A percentile compares a stretch with the other conserved stretches of the same genome.
These are phyloP conservation scores for Xylariaceae sp. DNA, from an alignment of 2,329 filamentous ascomycete species.

Conservation along the genomic window DNA sequence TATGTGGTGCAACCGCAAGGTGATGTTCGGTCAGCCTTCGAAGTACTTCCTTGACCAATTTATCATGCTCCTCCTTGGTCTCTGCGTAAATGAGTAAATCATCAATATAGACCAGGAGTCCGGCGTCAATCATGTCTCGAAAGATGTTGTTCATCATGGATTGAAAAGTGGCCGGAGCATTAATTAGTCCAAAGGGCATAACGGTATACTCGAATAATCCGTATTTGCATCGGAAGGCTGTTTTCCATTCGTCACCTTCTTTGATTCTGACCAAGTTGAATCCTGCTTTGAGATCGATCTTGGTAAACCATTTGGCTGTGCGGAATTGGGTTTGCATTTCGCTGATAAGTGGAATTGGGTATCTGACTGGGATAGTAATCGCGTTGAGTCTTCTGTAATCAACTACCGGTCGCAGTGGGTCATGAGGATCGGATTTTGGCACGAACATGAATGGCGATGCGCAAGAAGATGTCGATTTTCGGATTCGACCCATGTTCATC, in stretches of 20 bases:
- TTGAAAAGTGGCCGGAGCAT: conserved; percentile 16
- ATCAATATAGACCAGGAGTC: conserved; percentile 21
- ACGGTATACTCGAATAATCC: conserved; percentile 36
- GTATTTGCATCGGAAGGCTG: conserved; percentile 30
- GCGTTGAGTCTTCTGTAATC: conserved; percentile 32
- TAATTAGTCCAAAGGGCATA: conserved; percentile 35
- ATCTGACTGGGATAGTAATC: conserved; percentile 30
- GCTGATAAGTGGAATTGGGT: conserved; percentile 27
- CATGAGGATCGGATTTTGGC: conserved; percentile 24
- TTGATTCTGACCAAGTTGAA: conserved; percentile 28
- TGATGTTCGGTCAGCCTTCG: not conserved
- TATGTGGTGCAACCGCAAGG: conserved; percentile 27
- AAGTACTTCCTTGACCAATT: conserved; percentile 30
- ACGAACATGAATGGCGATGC: conserved; percentile 16
- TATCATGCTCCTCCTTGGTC: conserved; percentile 26
- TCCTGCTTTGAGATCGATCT: conserved; percentile 14
- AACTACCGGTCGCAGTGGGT: conserved; percentile 24
- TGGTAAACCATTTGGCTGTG: conserved; percentile 13
- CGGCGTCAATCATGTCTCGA: conserved; percentile 4
- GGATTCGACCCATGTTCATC: no score
- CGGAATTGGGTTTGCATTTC: conserved; percentile 24
- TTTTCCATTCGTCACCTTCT: conserved; percentile 38
- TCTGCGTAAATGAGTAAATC: conserved; percentile 34
- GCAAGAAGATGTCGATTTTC: no score
- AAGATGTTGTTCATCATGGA: conserved; percentile 13